These are phyloP conservation scores for Yarrowia sp. DNA, from an alignment of 805 yeast species.

Conservation along the genomic window DNA sequence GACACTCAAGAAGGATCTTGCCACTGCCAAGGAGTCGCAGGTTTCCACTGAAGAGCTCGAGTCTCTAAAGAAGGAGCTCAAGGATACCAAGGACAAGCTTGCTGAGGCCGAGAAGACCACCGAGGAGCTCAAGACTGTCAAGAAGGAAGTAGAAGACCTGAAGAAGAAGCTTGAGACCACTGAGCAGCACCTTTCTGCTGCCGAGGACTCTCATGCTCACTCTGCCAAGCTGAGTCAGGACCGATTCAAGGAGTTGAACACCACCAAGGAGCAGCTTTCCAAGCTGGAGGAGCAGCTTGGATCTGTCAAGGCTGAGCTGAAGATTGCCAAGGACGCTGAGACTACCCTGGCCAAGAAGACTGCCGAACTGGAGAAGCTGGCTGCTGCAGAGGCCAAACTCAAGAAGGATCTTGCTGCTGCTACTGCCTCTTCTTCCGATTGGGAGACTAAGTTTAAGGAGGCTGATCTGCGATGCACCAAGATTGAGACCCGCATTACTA, in stretches of 20 bases:
- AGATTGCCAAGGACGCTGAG: constrained; percentile 37
- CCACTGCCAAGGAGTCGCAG: constrained; percentile 20
- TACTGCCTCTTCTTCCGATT: constrained; percentile 51
- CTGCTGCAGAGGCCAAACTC: constrained; percentile 46
- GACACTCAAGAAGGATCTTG: constrained; percentile 42
- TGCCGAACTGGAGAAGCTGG: constrained; percentile 41
- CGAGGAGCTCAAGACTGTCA: constrained; percentile 50
- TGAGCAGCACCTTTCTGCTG: constrained; percentile 22
- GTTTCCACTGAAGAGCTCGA: constrained; percentile 41
- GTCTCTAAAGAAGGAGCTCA: constrained; percentile 43
- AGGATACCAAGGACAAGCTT: constrained; percentile 46
- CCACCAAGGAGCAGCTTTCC: constrained; percentile 41
- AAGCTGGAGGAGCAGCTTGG: constrained; percentile 37
- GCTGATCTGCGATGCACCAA: constrained; percentile 51
- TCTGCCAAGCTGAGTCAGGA: constrained; percentile 54
- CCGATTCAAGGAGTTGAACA: constrained; percentile 53
- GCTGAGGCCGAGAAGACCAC: constrained; percentile 38
- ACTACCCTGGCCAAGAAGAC: constrained; percentile 28
- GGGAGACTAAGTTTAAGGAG: constrained; percentile 45
- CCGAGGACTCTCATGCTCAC: constrained; percentile 43
- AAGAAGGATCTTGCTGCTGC: constrained; percentile 51
- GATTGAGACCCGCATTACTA: constrained; percentile 45
- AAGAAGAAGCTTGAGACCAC: constrained; percentile 52
- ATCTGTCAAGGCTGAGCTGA: constrained; percentile 17
- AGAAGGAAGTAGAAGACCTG: constrained; percentile 53